Base-by-base conservation (phyloP, 345 rosid species). In the Syzygium oleosum region DNA sequence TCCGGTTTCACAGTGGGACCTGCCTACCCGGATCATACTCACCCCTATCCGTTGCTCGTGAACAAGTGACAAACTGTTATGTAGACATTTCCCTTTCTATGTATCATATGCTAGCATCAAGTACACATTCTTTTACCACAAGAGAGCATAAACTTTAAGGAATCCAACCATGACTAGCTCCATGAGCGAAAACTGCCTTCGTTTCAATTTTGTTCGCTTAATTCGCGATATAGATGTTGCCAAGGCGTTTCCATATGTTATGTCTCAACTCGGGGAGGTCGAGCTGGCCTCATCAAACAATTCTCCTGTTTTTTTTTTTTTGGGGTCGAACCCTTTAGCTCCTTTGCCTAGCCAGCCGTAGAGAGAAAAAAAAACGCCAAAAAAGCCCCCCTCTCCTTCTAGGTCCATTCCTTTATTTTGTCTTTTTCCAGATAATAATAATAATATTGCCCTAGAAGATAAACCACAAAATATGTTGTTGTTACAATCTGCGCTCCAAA, bases 1-100 rank as follows among this genome's bases (percentile, higher is more conserved):
- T 3, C 6, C 6, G 5, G 43, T 41, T 41, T 1, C 43, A 41
- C 1, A 4, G 6, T 41, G 1, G 1, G 1, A 41, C 4, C 1
- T 4, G 43, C 6, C 43, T 4, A 41, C 6, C 1, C 43, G 43
- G 6, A 41, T 4, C 43, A 41, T 41, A 1, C 6, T 41, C 1
- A 5, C 6, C 43, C 43, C 43, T 41, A 41, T 41, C 43, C 13
- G 9, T 6, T n/a, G 12, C 19, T 61, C 73, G 12, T 61, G 38
- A n/a, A 61, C 6, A 61, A 12, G 19, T 6, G 38, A n/a, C 9
- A 31, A 7, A 13, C 73, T 34, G 8, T 27, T 12, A 3, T 27
- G 31, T 61, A 15, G 68, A 12, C 31, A 61, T 61, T 58, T 25
- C 31, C 65, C 31, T 11, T 25, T 25, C 15, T 58, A 11, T 3